Percentiles rank a stretch among this genome's conserved stretches.
Conservation (phyloP, 2,329 filamentous ascomycete species). For the Pseudogymnoascus pannorum region DNA sequence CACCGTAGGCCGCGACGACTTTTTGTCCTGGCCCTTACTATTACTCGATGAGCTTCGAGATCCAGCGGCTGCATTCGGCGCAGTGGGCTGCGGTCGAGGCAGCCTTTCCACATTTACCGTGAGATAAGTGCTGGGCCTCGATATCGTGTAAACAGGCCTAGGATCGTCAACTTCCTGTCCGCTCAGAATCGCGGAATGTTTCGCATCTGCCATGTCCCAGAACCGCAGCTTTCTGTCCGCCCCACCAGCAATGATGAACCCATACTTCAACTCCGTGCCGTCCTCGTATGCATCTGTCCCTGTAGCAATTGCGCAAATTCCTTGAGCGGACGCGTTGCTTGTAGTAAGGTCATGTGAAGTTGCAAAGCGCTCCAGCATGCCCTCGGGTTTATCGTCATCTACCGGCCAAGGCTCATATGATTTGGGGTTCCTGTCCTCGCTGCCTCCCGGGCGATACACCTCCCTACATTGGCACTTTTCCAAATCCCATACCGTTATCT, state of each 20-base stretch:
- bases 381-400: constrained; percentile 80
- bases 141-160: constrained; percentile 63
- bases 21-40: constrained; percentile 20
- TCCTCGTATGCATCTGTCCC: constrained; percentile 65
- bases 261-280: constrained; percentile 64
- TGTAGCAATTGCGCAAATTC: constrained; percentile 68
- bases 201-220: constrained; percentile 78
- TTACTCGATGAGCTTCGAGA: constrained; percentile 25
- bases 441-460: constrained; percentile 65
- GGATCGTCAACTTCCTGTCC: constrained; percentile 64
- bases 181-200: constrained; percentile 73
- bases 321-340: constrained; percentile 49
- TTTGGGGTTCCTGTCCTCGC: constrained; percentile 45
- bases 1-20: constrained; percentile 68
- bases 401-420: constrained; percentile 80
- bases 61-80: constrained; percentile 27
- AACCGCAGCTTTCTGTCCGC: constrained; percentile 87
- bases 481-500: constrained; percentile 92
- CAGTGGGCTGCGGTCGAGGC: constrained; percentile 23
- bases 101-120: constrained; percentile 56
- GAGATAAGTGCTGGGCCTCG: constrained; percentile 55
- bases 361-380: constrained; percentile 80
- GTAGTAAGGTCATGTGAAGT: constrained; percentile 59
- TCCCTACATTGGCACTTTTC: constrained; percentile 85
- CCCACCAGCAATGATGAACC: constrained; percentile 80